Evolutionary conservation across 495 filamentous ascomycete genomes (phyloP).

Genomic region (Amphirosellinia nigrospora): DNA sequence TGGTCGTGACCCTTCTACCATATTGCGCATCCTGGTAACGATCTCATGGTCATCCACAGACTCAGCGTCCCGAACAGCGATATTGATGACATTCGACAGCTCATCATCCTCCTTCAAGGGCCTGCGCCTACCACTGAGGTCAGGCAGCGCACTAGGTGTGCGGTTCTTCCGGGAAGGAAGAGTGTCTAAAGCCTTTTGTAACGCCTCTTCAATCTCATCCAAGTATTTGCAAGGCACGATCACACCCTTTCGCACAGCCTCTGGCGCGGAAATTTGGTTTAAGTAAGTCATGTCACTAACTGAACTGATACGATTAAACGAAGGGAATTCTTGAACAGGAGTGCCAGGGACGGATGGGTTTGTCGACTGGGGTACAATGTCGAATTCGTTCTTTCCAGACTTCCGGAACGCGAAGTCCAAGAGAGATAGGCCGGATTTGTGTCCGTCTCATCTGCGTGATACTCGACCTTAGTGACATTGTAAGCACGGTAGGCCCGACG

Average conservation of each 20-base stretch:
- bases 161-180: constrained; percentile 67
- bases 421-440: constrained; percentile 76
- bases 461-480: constrained; percentile 83
- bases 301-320: constrained; percentile 82
- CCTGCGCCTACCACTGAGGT: constrained; percentile 74
- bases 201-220: constrained; percentile 88
- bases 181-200: constrained; percentile 80
- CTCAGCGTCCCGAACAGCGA: constrained; percentile 90
- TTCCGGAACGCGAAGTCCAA: constrained; percentile 95
- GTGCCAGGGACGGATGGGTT: constrained; percentile 87
- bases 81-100: constrained; percentile 86
- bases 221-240: constrained; percentile 91
- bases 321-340: constrained; percentile 62
- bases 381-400: constrained; percentile 87
- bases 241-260: constrained; percentile 89
- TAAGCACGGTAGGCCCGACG: constrained; percentile 98
- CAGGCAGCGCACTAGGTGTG: constrained; percentile 60
- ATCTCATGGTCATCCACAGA: constrained; percentile 83
- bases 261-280: constrained; percentile 66
- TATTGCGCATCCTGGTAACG: constrained; percentile 69
- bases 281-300: constrained; percentile 97
- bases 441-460: constrained; percentile 76
- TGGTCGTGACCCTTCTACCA: constrained; percentile 82
- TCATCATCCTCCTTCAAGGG: constrained; percentile 68
- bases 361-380: constrained; percentile 73